Conservation (phyloP, 2,329 filamentous ascomycete species). For the Neobulgaria alba region DNA sequence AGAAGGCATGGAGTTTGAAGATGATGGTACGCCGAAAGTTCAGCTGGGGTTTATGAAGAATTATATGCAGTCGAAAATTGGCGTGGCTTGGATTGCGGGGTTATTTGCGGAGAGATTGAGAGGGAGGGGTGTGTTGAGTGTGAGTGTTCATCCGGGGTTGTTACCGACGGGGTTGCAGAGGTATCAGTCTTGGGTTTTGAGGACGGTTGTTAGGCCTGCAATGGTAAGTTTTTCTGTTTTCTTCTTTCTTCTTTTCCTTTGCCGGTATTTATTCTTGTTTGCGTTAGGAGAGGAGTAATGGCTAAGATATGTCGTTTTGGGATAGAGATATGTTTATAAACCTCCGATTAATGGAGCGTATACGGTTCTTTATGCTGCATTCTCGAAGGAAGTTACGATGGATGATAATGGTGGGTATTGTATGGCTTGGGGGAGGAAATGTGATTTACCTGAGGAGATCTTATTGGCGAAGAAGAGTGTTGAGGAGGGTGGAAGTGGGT, state of each 20-base stretch:
- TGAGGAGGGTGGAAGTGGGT: conserved; percentile 24
- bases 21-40: conserved; percentile 14
- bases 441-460: conserved; percentile 10
- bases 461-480: conserved; percentile 9
- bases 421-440: conserved; percentile 34
- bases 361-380: conserved; percentile 30
- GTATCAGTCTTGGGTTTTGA: not conserved
- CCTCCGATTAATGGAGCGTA: conserved; percentile 24
- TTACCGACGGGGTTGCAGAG: not conserved
- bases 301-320: conserved; percentile 35
- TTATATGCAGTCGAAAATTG: conserved; percentile 31
- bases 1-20: conserved; percentile 20
- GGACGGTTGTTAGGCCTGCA: not conserved
- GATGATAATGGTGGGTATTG: conserved; percentile 31
- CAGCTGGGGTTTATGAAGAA: conserved; percentile 22
- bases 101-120: conserved; percentile 26
- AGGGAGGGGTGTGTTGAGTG: conserved; percentile 28
- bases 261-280: conserved; percentile 1
- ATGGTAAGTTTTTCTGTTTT: conserved; percentile 1
- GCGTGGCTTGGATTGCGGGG: conserved; percentile 24
- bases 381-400: conserved; percentile 25
- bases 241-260: not conserved
- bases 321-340: conserved; percentile 30
- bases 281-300: conserved; percentile 26
- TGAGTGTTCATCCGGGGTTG: conserved; percentile 8